Evolutionary conservation across 2,329 filamentous ascomycete genomes (phyloP), one percentile per base, ranked within the genome.

Genomic region (Capronia coronata): DNA sequence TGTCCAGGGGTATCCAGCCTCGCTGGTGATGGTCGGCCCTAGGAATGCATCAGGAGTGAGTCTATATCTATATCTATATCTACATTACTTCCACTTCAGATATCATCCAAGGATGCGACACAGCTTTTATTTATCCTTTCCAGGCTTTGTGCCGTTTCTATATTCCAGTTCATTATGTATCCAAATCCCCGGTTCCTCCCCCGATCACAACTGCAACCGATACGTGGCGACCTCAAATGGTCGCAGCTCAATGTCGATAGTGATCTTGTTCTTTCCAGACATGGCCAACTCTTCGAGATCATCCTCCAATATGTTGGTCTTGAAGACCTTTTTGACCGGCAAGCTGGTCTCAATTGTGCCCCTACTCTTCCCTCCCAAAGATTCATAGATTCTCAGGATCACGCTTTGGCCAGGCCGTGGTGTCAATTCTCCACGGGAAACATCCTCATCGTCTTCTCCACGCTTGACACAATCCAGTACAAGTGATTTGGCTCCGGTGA

Each of bases 391-490:
- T 1, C 93, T 78, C 51, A 96, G 59, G 52, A 98, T 83, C 40
- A 97, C 77, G 64, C 86, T 94, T 66, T 79, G 79, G 0, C 87
- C 89, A 59, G 80, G 78, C 49, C 86, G 80, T 57, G 73, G 73
- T 2, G 79, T 42, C 25, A 91, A 69, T 29, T 78, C 77, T 18
- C 79, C 78, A 2, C 75, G 61, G 2, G 68, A 70, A 7, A 75
- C 78, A 59, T 89, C 86, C 62, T 84, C 82, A 58, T 91, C 86
- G 61, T 91, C 86, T 64, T 91, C 86, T n/a, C 87, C 93, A 49
- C 93, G 84, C 76, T 98, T 98, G 67, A 98, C 77, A 1, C 83
- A 84, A 65, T 98, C 93, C 0, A 98, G 73, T 2, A 98, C 74
- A 16, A 98, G 72, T 2, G 85, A 83, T 8, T 75, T 65, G 38